A percentile compares a stretch with the other conserved stretches of the same genome.
Conservation (phyloP, 441 rosid genomes). For the Populus hybrid region DNA sequence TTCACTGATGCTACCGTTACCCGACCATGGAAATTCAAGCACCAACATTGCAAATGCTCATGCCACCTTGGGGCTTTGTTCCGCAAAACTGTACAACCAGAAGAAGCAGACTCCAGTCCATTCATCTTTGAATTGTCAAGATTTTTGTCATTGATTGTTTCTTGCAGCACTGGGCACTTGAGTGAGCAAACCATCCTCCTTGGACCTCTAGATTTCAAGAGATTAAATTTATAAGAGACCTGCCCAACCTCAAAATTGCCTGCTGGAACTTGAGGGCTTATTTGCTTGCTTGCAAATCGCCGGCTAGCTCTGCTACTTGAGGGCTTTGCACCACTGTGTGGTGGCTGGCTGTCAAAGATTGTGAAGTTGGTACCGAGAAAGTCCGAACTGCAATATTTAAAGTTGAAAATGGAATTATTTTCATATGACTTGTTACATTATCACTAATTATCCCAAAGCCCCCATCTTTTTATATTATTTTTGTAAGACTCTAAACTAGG, state of each 20-base stretch:
- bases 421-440: neutral
- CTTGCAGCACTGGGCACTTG: constrained; percentile 22
- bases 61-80: constrained; percentile 96
- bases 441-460: neutral
- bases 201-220: constrained; percentile 92
- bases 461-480: too few relatives aligned
- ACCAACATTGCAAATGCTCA: constrained; percentile 98
- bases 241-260: constrained; percentile 78
- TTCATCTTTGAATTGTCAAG: constrained; percentile 70
- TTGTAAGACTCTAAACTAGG: too few relatives aligned
- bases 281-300: constrained; percentile 65
- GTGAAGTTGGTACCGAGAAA: constrained; percentile 72
- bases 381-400: constrained; percentile 53
- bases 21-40: constrained; percentile 91
- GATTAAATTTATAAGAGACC: constrained; percentile 81
- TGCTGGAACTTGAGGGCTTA: constrained; percentile 62
- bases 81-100: constrained; percentile 66
- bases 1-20: constrained; percentile 92
- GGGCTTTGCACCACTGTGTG: constrained; percentile 58
- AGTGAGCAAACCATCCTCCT: constrained; percentile 88
- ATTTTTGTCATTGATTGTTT: constrained; percentile 66
- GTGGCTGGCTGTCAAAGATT: constrained; percentile 75
- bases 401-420: neutral
- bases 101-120: constrained; percentile 73
- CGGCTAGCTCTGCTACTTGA: constrained; percentile 58